Conservation (phyloP, 345 rosid species). For the Acer yangbiense region DNA sequence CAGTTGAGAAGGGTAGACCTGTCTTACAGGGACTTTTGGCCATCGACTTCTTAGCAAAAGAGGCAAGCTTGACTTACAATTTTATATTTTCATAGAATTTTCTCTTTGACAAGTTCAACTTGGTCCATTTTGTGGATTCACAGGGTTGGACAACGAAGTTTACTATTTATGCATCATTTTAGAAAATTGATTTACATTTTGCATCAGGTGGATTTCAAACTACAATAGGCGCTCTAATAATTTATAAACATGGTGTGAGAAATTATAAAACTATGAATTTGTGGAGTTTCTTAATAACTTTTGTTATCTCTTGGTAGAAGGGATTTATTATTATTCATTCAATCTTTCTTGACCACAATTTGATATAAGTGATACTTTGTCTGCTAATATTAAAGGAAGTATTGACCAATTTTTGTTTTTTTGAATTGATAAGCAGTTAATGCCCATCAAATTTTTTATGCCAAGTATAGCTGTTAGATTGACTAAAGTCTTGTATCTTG, state of each 20-base stretch:
- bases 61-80: conserved; percentile 56
- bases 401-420: too few relatives aligned
- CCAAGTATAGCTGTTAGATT: background rate
- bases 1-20: conserved; percentile 95
- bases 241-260: background rate
- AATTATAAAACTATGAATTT: background rate
- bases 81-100: conserved; percentile 12
- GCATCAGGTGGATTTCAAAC: background rate
- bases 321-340: background rate
- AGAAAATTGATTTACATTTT: conserved; percentile 9
- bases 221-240: background rate
- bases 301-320: background rate
- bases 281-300: background rate
- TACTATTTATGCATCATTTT: background rate
- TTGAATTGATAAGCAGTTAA: background rate
- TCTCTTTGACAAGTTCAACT: background rate
- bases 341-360: conserved; percentile 6
- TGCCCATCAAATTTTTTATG: background rate
- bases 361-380: background rate
- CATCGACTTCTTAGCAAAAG: conserved; percentile 91
- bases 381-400: background rate
- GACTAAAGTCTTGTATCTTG: background rate
- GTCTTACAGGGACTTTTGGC: conserved; percentile 96
- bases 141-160: background rate
- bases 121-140: conserved; percentile 1